Evolutionary conservation across 352 stramenopile species (phyloP), one percentile per base, ranked within the genome.

Genomic region (Phytophthora nicotianae): DNA sequence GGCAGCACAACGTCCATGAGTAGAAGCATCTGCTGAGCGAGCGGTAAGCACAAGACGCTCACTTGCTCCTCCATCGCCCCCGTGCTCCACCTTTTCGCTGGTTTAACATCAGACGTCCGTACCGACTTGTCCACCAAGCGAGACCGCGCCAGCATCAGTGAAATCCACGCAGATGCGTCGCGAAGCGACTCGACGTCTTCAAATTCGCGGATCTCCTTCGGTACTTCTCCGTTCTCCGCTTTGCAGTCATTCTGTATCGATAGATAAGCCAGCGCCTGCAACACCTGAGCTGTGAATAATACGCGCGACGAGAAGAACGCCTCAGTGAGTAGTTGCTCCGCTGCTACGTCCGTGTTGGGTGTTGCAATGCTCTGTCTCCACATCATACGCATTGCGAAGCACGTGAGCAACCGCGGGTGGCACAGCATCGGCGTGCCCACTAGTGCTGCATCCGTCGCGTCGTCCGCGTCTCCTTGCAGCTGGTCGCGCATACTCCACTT

Each of bases 1-100:
- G 75, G 77, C 11, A 89, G 53, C 40, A 84, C 57, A 4, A 79
- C 68, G 27, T 89, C 75, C 66, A 92, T 79, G 7, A 89, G 55
- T 5, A 89, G 48, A 40, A 88, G 65, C 45, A 92, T 77, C 19
- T 79, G 73, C 58, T 88, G 75, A 29, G 85, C 66, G 29, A 92
- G 29, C 21, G 83, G 81, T 9, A 92, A 54, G 42, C 78, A 85
- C 53, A 77, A 60, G 16, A 60, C 65, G 21, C 72, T 75, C 35
- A 86, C 60, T 43, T 65, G 53, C 37, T 83, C 66, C 42, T 89
- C 83, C 6, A 90, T 50, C 5, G 49, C 53, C 2, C 8, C 7
- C 14, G 53, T 52, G 23, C 75, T 70, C 70, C 69, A 80, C 10
- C 47, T 68, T 5, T 50, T 67, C 19, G 14, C n/a, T n/a, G n/a